phyloP scores from a whole-genome alignment of 73 alveolate genomes.

The Paramecium primaurelia region DNA sequence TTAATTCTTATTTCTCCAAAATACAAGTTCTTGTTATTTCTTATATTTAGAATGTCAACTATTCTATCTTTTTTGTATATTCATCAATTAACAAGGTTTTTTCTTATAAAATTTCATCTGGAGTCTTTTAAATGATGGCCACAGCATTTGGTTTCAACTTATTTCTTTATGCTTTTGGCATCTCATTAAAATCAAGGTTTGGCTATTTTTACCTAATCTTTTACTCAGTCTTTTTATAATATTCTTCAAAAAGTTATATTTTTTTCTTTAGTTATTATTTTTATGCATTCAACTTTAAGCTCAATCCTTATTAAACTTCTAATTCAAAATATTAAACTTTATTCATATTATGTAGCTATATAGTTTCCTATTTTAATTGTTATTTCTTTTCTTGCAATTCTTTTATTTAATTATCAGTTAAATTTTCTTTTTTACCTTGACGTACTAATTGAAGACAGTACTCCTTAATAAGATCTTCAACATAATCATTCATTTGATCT shows the following conservation, averaged over 20 bases:
- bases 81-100: conserved; percentile 14
- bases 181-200: conserved; percentile 28
- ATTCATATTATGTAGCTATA: conserved; percentile 6
- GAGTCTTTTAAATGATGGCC: neutral
- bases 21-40: conserved; percentile 48
- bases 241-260: conserved; percentile 25
- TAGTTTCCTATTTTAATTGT: neutral
- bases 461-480: neutral
- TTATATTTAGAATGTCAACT: conserved; percentile 18
- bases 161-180: conserved; percentile 37
- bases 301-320: neutral
- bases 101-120: conserved; percentile 11
- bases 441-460: neutral
- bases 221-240: conserved; percentile 5
- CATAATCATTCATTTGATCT: conserved; percentile 36
- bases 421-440: neutral
- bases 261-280: conserved; percentile 1
- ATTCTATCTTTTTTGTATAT: conserved; percentile 24
- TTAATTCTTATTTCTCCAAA: conserved; percentile 27
- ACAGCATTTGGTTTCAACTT: neutral
- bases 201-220: neutral
- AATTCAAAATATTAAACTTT: neutral
- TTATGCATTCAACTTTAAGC: neutral
- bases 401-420: neutral
- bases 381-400: neutral